Evolutionary conservation across 1,139 yeast species (phyloP).

Genomic region (Protomyces lactucae-debilis): DNA sequence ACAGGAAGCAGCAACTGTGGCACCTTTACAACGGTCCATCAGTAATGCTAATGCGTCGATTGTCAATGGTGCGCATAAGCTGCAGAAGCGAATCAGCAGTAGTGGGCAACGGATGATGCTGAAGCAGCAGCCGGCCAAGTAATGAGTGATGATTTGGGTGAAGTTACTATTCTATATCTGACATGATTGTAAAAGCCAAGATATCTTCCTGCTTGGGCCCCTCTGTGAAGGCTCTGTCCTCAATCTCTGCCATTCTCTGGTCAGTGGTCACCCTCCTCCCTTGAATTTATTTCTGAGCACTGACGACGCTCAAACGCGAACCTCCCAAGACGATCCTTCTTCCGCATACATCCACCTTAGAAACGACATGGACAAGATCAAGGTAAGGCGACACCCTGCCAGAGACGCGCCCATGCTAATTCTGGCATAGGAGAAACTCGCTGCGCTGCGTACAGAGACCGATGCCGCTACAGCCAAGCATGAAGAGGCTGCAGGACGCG

Average conservation of each 20-base stretch:
- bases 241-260: too few relatives aligned
- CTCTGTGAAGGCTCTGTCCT: too few relatives aligned
- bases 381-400: constrained; percentile 1
- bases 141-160: too few relatives aligned
- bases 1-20: constrained; percentile 2
- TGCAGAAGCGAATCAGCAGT: constrained; percentile 19
- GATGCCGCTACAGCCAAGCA: constrained; percentile 97
- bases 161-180: too few relatives aligned
- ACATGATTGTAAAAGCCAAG: too few relatives aligned
- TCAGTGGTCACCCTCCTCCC: too few relatives aligned
- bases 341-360: not conserved
- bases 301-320: too few relatives aligned
- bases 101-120: not conserved
- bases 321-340: not conserved
- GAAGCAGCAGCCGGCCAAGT: not conserved
- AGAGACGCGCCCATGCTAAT: not conserved
- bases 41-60: constrained; percentile 14
- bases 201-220: too few relatives aligned
- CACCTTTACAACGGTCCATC: constrained; percentile 2
- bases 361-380: constrained; percentile 16
- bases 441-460: constrained; percentile 85
- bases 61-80: constrained; percentile 14
- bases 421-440: constrained; percentile 57
- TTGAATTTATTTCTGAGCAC: too few relatives aligned
- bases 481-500: constrained; percentile 73